These are phyloP conservation scores for Hygrophorus pudorinus DNA, from an alignment of 768 basidiomycete genomes.

Conservation along the genomic window DNA sequence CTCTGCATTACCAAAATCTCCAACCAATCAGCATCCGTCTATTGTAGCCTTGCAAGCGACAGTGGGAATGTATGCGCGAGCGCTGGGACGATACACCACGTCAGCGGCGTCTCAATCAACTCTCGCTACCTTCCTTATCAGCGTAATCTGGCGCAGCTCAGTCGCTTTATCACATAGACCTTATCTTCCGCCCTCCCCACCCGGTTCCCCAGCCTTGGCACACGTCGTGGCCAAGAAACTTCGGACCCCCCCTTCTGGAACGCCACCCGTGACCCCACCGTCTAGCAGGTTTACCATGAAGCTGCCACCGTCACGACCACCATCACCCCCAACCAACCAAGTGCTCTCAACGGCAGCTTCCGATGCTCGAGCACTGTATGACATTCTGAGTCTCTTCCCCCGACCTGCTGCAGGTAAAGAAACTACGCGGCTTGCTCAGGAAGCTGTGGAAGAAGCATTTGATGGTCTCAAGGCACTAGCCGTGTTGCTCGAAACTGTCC, in stretches of 20 bases:
- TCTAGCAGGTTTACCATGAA: constrained; percentile 55
- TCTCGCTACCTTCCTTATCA: constrained; percentile 64
- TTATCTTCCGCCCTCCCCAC: constrained; percentile 25
- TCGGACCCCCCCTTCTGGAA: constrained; percentile 29
- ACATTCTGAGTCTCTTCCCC: constrained; percentile 51
- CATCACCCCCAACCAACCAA: constrained; percentile 39
- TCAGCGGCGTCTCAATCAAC: constrained; percentile 45
- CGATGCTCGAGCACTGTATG: constrained; percentile 55
- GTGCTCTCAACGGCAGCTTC: constrained; percentile 34
- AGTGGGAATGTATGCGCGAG: constrained; percentile 54
- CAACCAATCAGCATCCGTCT: constrained; percentile 42
- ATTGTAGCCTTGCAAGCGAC: constrained; percentile 45
- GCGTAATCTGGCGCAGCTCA: constrained; percentile 63
- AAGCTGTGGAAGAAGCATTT: constrained; percentile 76
- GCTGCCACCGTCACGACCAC: constrained; percentile 56
- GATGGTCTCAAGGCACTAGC: constrained; percentile 49
- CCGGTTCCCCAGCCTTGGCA: constrained; percentile 27
- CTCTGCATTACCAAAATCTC: constrained; percentile 20
- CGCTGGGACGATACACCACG: constrained; percentile 45
- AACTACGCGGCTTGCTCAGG: constrained; percentile 49
- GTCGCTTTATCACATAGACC: constrained; percentile 63
- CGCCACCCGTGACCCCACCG: constrained; percentile 48
- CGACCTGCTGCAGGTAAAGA: constrained; percentile 43
- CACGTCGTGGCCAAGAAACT: constrained; percentile 31
- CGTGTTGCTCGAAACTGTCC: constrained; percentile 44